phyloP scores from a whole-genome alignment of 129 eudicot species.

The Mikania micrantha region DNA sequence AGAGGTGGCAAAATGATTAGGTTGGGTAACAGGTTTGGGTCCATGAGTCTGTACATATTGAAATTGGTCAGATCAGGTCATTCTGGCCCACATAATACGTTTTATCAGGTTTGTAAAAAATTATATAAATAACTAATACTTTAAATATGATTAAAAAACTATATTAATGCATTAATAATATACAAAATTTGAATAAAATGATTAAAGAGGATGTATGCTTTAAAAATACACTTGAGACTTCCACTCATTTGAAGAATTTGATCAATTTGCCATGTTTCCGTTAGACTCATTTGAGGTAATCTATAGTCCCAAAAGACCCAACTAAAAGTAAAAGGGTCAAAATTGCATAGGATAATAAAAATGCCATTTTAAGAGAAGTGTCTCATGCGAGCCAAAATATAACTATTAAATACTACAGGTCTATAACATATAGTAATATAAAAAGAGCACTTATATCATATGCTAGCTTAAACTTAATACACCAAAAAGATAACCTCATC shows the following conservation, averaged over 20 bases:
- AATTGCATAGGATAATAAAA: not conserved
- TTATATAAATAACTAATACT: not conserved
- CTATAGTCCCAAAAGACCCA: not conserved
- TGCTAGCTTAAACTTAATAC: not conserved
- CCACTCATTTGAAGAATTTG: not conserved
- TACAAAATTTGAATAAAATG: not conserved
- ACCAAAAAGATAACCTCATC: constrained; percentile 51
- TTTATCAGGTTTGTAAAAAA: not conserved
- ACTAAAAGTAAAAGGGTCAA: not conserved
- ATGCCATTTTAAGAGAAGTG: not conserved
- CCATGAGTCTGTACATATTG: not conserved
- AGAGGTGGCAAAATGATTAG: not conserved
- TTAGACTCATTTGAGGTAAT: not conserved
- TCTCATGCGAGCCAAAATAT: not conserved
- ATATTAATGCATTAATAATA: not conserved
- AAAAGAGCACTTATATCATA: not conserved
- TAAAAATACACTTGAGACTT: not conserved
- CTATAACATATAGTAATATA: not conserved
- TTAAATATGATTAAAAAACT: not conserved
- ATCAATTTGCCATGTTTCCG: not conserved
- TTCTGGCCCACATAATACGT: not conserved
- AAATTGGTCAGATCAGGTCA: not conserved
- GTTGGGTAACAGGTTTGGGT: not conserved
- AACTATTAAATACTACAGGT: not conserved
- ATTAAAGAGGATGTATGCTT: not conserved